These are phyloP conservation scores for Aspergillus olivimuriae DNA, from an alignment of 495 filamentous ascomycete species.

Conservation along the genomic window DNA sequence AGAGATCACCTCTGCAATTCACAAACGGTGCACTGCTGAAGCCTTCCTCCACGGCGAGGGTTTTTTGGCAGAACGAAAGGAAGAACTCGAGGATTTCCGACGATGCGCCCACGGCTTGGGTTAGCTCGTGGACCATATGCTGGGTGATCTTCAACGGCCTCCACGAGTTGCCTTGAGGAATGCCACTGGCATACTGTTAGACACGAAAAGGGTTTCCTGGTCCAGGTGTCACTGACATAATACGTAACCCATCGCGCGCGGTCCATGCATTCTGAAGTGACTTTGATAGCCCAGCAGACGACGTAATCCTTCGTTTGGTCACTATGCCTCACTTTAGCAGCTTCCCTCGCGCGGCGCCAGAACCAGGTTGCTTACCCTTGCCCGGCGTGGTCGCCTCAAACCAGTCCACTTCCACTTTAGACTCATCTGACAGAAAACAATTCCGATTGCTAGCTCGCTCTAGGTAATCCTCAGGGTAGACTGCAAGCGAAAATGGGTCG, in stretches of 20 bases:
- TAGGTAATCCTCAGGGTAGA: slow-evolving; percentile 9
- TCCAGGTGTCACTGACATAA: slow-evolving; percentile 20
- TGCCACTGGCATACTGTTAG: slow-evolving; percentile 22
- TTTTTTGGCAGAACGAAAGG: slow-evolving; percentile 35
- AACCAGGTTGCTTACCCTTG: neutral
- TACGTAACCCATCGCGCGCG: slow-evolving; percentile 9
- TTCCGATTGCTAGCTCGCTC: slow-evolving; percentile 1
- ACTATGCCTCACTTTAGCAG: neutral
- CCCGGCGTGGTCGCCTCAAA: slow-evolving; percentile 5
- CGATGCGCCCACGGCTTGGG: slow-evolving; percentile 16
- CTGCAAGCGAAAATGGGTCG: slow-evolving; percentile 10
- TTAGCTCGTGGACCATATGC: slow-evolving; percentile 27
- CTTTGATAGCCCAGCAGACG: neutral
- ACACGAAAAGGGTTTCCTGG: neutral
- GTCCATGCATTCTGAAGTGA: neutral
- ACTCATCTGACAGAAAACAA: slow-evolving; percentile 8
- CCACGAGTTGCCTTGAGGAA: slow-evolving; percentile 38
- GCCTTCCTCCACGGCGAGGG: slow-evolving; percentile 27
- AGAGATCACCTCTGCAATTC: slow-evolving; percentile 12
- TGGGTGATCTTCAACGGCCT: slow-evolving; percentile 31
- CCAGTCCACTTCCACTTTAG: slow-evolving; percentile 6
- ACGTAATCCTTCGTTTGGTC: neutral
- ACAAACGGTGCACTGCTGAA: slow-evolving; percentile 23
- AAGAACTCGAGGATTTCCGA: slow-evolving; percentile 29
- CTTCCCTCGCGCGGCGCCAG: neutral